Evolutionary conservation across 2,329 filamentous ascomycete species (phyloP).

Genomic region (Orbilia ellipsospora): DNA sequence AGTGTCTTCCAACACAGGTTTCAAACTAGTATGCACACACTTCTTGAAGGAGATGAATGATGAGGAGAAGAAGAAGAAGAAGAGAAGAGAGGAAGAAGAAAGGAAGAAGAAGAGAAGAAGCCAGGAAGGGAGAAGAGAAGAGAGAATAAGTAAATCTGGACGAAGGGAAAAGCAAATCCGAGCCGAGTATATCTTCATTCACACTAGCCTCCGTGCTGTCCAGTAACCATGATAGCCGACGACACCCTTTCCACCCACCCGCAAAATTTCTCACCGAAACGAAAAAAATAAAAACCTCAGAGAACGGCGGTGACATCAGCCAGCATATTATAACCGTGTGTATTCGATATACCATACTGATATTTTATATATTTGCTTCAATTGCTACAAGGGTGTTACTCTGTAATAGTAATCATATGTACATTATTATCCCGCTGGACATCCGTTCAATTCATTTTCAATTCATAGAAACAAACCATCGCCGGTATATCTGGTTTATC

Average conservation of each 20-base stretch:
- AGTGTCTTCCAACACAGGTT: constrained; percentile 41
- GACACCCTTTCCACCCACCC: constrained; percentile 1
- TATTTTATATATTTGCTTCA: too few relatives aligned
- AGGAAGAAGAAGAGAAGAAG: constrained; percentile 44
- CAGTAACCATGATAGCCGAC: constrained; percentile 43
- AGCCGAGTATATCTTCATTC: constrained; percentile 31
- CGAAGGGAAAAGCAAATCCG: constrained; percentile 61
- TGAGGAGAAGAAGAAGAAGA: constrained; percentile 55
- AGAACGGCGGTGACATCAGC: constrained; percentile 47
- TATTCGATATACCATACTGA: too few relatives aligned
- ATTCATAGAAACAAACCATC: too few relatives aligned
- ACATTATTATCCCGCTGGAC: too few relatives aligned
- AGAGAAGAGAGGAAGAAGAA: constrained; percentile 61
- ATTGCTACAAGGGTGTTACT: too few relatives aligned
- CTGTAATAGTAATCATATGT: too few relatives aligned
- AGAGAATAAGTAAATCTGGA: constrained; percentile 59
- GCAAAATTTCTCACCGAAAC: constrained; percentile 14
- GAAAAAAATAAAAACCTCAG: neutral
- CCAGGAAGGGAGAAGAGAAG: constrained; percentile 61
- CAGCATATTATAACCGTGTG: neutral
- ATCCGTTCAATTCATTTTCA: too few relatives aligned
- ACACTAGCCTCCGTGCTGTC: neutral
- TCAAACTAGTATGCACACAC: constrained; percentile 24
- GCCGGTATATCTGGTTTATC: neutral
- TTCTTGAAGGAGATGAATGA: constrained; percentile 49